These are phyloP conservation scores for Cordyceps javanica DNA, from an alignment of 2,329 filamentous ascomycete species.

Conservation along the genomic window DNA sequence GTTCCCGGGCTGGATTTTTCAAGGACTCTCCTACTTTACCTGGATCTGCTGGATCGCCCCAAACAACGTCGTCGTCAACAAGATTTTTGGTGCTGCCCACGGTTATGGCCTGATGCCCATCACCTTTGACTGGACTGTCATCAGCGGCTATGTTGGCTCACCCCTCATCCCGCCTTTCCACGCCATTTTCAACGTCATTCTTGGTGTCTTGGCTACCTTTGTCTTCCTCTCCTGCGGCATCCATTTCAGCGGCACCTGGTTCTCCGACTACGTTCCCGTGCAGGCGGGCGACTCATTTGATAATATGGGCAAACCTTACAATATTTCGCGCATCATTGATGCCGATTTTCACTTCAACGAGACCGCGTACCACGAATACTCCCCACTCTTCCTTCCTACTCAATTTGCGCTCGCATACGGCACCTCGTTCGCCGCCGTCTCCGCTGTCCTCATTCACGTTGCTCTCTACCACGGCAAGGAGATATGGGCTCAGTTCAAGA, in stretches of 20 bases:
- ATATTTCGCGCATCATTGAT: conserved; percentile 55
- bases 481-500: conserved; percentile 48
- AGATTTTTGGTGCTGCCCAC: conserved; percentile 54
- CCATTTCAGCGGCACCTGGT: conserved; percentile 52
- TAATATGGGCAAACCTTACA: conserved; percentile 55
- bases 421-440: conserved; percentile 61
- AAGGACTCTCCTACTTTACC: conserved; percentile 56
- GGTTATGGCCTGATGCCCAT: conserved; percentile 55
- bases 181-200: conserved; percentile 49
- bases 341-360: conserved; percentile 51
- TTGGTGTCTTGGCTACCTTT: conserved; percentile 49
- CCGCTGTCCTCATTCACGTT: conserved; percentile 53
- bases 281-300: conserved; percentile 57
- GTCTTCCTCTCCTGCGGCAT: conserved; percentile 51
- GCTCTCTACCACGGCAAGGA: conserved; percentile 48
- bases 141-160: conserved; percentile 43
- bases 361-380: conserved; percentile 56
- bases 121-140: conserved; percentile 49
- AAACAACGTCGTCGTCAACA: conserved; percentile 53
- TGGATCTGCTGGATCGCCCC: conserved; percentile 59
- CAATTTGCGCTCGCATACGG: conserved; percentile 58
- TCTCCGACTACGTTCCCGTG: conserved; percentile 55
- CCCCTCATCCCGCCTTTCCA: conserved; percentile 48
- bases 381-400: conserved; percentile 57
- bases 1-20: conserved; percentile 58